phyloP scores from a whole-genome alignment of 495 filamentous ascomycete species.

The Tuber aestivum region DNA sequence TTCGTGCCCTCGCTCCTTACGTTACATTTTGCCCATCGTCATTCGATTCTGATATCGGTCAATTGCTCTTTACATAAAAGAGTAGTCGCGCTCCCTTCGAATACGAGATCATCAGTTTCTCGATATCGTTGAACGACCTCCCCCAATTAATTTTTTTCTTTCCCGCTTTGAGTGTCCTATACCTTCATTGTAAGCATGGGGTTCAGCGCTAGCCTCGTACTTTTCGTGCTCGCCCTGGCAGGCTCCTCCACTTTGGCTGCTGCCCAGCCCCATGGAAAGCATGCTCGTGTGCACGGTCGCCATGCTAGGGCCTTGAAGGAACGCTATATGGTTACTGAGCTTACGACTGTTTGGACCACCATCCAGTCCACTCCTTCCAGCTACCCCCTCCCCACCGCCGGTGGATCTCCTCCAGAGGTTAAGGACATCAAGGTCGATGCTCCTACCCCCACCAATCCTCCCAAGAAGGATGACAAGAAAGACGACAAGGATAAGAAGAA shows the following conservation, averaged over 20 bases:
- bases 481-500: neutral
- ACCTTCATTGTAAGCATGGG: constrained; percentile 21
- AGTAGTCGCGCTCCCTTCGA: neutral
- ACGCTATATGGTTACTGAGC: constrained; percentile 12
- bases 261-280: constrained; percentile 33
- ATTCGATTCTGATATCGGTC: neutral
- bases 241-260: constrained; percentile 21
- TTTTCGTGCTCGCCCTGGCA: constrained; percentile 32
- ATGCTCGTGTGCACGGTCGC: constrained; percentile 24
- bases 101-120: neutral
- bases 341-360: constrained; percentile 16
- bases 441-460: neutral
- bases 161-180: neutral
- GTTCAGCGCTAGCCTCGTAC: constrained; percentile 28
- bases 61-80: constrained; percentile 6
- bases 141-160: neutral
- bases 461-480: neutral
- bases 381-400: neutral
- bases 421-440: neutral
- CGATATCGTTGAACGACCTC: constrained; percentile 6
- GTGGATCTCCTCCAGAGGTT: neutral
- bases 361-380: neutral
- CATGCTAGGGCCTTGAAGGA: constrained; percentile 9
- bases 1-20: neutral
- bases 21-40: neutral